phyloP scores from a whole-genome alignment of 352 stramenopile species.

The Globisporangium megalacanthum region DNA sequence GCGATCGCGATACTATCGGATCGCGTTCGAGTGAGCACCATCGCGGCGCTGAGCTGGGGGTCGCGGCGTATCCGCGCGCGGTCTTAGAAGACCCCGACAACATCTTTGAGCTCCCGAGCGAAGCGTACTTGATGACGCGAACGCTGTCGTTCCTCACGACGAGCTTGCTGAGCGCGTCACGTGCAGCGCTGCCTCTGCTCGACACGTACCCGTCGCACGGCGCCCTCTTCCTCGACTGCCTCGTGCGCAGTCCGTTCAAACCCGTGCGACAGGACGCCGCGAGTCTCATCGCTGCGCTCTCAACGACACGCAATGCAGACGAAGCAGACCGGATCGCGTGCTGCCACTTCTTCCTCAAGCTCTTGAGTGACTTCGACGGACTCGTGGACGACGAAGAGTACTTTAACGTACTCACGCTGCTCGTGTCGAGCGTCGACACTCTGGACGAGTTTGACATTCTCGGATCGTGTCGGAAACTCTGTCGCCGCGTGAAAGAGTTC shows the following conservation, averaged over 20 bases:
- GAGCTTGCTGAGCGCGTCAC: slow-evolving; percentile 21
- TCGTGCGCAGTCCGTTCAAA: slow-evolving; percentile 41
- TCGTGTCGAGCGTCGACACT: slow-evolving; percentile 42
- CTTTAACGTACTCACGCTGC: slow-evolving; percentile 53
- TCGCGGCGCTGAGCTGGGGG: slow-evolving; percentile 14
- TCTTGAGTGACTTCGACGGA: slow-evolving; percentile 43
- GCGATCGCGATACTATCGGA: too few species aligned
- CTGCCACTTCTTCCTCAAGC: slow-evolving; percentile 38
- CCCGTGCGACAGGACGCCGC: slow-evolving; percentile 44
- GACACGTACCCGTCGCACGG: slow-evolving; percentile 30
- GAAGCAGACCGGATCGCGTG: slow-evolving; percentile 39
- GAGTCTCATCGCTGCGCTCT: slow-evolving; percentile 35
- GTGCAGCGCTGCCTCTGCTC: slow-evolving; percentile 30
- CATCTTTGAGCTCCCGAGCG: slow-evolving; percentile 32
- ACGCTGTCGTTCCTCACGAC: slow-evolving; percentile 47
- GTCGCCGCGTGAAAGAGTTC: slow-evolving; percentile 44
- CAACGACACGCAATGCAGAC: slow-evolving; percentile 36
- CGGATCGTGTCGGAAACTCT: slow-evolving; percentile 36
- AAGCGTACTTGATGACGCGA: slow-evolving; percentile 54
- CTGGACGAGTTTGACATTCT: slow-evolving; percentile 43
- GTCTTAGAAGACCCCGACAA: slow-evolving; percentile 46
- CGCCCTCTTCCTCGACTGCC: slow-evolving; percentile 34
- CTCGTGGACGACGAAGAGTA: slow-evolving; percentile 47
- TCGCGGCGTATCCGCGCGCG: slow-evolving; percentile 30
- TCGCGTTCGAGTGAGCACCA: neutral